Evolutionary conservation across 768 basidiomycete genomes (phyloP), one percentile per base, ranked within the genome.

Genomic region (Gymnopilus dilepis): DNA sequence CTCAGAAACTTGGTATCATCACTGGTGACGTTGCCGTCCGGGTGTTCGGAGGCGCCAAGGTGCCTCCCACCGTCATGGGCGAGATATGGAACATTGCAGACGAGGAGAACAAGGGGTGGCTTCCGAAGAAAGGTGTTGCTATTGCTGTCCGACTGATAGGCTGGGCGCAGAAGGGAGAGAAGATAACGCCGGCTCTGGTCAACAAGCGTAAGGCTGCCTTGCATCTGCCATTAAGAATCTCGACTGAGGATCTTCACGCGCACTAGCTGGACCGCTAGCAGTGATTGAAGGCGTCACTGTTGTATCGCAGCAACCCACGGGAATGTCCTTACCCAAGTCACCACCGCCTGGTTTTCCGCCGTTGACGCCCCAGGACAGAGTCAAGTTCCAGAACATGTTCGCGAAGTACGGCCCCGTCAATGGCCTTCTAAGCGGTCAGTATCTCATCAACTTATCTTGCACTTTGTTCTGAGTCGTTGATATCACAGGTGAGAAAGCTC

Each of bases 81-180:
- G 94, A 97, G 78, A 90, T 99, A 65, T 99, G 97, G 97, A 85
- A 80, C 61, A 78, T 99, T 60, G 89, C 95, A 52, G 97, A 99
- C 79, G 88, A 91, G 58, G 89, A 95, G 31, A 96, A 98, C 80
- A 92, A 92, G 62, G 97, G 97, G 2, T 95, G 89, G 78, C 84
- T 99, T 56, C 89, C 94, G 11, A 87, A 85, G 65, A 95, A 93
- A 71, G 92, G 92, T 43, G 92, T 95, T 67, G 88, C 94, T 17
- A 81, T 91, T 62, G 95, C 93, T 26, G 81, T 97, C n/a, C 84
- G 97, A 59, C 82, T 99, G 53, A 94, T 99, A 63, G 95, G 92
- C 4, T 92, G 92, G 82, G 92, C 95, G 2, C 97, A 99, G 80
- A 89, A 89, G 67, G 95, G 89, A 65, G 90, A 91, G 71, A 82